Base-by-base conservation (phyloP, 2,329 filamentous ascomycete species). In the Botrytis aclada region DNA sequence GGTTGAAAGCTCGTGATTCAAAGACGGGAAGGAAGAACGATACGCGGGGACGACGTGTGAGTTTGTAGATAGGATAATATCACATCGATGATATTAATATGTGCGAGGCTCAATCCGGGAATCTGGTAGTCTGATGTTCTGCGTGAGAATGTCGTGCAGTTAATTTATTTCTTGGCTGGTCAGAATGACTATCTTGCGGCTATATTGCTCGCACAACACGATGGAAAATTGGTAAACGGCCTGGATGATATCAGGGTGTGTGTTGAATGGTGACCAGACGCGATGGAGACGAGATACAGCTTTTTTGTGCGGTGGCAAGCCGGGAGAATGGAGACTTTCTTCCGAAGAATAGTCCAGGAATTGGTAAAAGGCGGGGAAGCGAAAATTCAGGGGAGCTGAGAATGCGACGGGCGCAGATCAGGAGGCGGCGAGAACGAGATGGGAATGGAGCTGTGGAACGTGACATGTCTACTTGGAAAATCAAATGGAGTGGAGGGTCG, bases 31-130 rank as follows among this genome's bases (percentile, higher is more conserved):
- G 45, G 45, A 25, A 5, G 25, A 16, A 66, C 54, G 34, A 39
- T 54, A 54, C 25, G 22, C 32, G 39, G 45, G 51, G 37, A 29
- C 25, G 22, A 18, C 39, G 14, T 56, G 8, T 16, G 14, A 39
- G 9, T 39, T 3, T 22, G 16, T 51, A 66, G 34, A 67, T 67
- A 56, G 64, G 64, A 67, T 67, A 56, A 67, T 67, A 29, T 54
- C 22, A 29, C n/a, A 41, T 56, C 64, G 25, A 41, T 29, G 34
- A 56, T 67, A 32, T 67, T 41, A 22, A 67, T 41, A 56, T 67
- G 47, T 67, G 47, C 10, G 34, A 29, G 29, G 65, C 65, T 67
- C 65, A 67, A 67, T 67, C 65, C 65, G n/a, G 65, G 65, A 67
- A 56, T 67, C 65, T 56, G 47, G 65, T 39, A 67, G 34, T 56